phyloP scores from a whole-genome alignment of 129 eudicot genomes.

The Deinandra increscens region DNA sequence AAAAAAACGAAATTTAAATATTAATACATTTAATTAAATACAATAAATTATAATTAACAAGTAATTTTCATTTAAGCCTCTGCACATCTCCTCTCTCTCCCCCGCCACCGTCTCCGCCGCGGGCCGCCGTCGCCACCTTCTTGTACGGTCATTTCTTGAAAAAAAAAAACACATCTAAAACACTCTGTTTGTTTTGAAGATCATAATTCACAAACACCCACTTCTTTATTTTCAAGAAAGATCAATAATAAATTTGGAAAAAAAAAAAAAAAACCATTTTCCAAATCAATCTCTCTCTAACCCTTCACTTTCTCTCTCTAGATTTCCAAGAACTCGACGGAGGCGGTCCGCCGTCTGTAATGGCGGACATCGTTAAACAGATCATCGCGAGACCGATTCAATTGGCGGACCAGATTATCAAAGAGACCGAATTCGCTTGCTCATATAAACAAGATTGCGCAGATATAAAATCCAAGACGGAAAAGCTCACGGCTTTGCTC shows the following conservation, averaged over 20 bases:
- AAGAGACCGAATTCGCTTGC: conserved; percentile 49
- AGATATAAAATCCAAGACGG: conserved; percentile 44
- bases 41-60: background rate
- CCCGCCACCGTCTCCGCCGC: conserved; percentile 36
- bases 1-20: conserved; percentile 13
- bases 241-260: conserved; percentile 1
- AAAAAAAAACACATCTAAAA: background rate
- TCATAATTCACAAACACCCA: conserved; percentile 11
- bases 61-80: conserved; percentile 31
- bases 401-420: conserved; percentile 62
- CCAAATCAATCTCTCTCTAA: conserved; percentile 10
- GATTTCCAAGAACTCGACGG: conserved; percentile 20
- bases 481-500: conserved; percentile 51
- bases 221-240: conserved; percentile 19
- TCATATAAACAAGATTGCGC: conserved; percentile 54
- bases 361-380: conserved; percentile 73
- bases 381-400: conserved; percentile 65
- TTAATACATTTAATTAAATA: conserved; percentile 8
- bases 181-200: background rate
- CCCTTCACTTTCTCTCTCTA: conserved; percentile 23
- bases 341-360: conserved; percentile 43
- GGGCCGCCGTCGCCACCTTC: conserved; percentile 39
- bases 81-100: conserved; percentile 32
- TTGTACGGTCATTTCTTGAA: conserved; percentile 22
- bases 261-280: too few species aligned